Conservation (phyloP, 2,329 filamentous ascomycete genomes). For the Elsinoe australis region DNA sequence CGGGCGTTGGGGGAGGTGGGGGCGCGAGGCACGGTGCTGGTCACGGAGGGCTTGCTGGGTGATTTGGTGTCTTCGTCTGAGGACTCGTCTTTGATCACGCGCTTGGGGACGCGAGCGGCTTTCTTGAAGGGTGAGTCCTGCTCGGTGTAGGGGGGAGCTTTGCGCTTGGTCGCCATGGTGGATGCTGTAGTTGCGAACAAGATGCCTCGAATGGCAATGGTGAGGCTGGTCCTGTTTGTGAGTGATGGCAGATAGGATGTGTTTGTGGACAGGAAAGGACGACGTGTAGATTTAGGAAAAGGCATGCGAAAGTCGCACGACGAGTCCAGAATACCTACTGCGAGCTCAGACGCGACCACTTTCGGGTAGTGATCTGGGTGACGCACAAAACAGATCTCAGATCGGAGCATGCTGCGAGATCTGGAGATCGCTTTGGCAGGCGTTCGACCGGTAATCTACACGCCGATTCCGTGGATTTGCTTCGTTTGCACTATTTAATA, state of each 20-base stretch:
- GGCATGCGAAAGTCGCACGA: not conserved
- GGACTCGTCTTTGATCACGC: slow-evolving; percentile 14
- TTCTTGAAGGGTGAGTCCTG: slow-evolving; percentile 24
- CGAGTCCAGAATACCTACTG: not conserved
- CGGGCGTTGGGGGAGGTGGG: not conserved
- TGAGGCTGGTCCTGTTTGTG: too few relatives aligned
- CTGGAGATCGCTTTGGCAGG: not conserved
- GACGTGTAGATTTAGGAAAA: too few relatives aligned
- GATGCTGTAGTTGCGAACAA: not conserved
- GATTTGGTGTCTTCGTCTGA: not conserved
- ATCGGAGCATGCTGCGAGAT: not conserved
- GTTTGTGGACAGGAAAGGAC: too few relatives aligned
- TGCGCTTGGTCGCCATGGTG: slow-evolving; percentile 31
- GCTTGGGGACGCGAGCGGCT: slow-evolving; percentile 7
- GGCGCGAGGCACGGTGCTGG: not conserved
- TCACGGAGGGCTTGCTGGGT: not conserved
- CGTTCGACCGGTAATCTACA: too few relatives aligned
- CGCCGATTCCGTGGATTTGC: too few relatives aligned
- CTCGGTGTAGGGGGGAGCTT: slow-evolving; percentile 27
- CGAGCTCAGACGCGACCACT: not conserved
- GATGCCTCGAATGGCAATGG: too few relatives aligned
- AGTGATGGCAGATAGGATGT: too few relatives aligned
- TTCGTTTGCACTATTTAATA: too few relatives aligned
- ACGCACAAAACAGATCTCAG: not conserved
- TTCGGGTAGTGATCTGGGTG: not conserved